A percentile compares a stretch with the other conserved stretches of the same genome.
These are phyloP conservation scores for Anisodus acutangulus DNA, from an alignment of 257 asterid species.

Conservation along the genomic window DNA sequence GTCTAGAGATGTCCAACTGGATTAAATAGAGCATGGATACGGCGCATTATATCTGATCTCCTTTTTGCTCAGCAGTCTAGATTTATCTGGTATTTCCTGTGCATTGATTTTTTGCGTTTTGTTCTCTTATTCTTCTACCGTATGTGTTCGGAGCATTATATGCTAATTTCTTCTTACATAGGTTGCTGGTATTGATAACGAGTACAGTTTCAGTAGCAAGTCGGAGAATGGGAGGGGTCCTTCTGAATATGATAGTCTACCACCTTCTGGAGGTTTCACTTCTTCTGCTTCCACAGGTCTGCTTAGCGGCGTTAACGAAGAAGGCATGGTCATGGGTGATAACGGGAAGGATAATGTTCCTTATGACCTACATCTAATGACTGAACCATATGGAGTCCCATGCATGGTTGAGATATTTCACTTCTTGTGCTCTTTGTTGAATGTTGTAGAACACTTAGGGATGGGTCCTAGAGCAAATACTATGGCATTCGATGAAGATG, in stretches of 20 bases:
- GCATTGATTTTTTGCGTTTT: conserved; percentile 27
- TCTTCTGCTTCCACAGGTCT: conserved; percentile 57
- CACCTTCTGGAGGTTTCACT: conserved; percentile 57
- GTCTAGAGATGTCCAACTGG: conserved; percentile 20
- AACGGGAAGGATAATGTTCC: conserved; percentile 80
- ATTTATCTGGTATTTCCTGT: conserved; percentile 19
- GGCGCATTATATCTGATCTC: background rate
- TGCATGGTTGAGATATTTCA: conserved; percentile 97
- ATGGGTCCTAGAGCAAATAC: conserved; percentile 86
- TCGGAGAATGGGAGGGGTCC: conserved; percentile 70
- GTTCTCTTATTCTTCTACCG: conserved; percentile 29
- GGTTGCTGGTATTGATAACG: conserved; percentile 57
- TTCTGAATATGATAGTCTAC: conserved; percentile 63
- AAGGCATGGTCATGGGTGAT: conserved; percentile 50
- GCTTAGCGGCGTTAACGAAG: conserved; percentile 59
- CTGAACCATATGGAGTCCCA: conserved; percentile 93
- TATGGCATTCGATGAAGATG: conserved; percentile 88
- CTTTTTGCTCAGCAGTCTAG: conserved; percentile 23
- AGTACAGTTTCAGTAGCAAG: conserved; percentile 58
- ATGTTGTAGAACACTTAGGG: conserved; percentile 75
- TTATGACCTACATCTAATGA: conserved; percentile 75
- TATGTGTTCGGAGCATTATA: conserved; percentile 26
- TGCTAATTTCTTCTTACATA: conserved; percentile 41
- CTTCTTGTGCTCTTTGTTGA: conserved; percentile 86
- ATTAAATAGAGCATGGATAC: background rate